phyloP scores from a whole-genome alignment of 2,329 filamentous ascomycete genomes.

The Beauveria caledonica region DNA sequence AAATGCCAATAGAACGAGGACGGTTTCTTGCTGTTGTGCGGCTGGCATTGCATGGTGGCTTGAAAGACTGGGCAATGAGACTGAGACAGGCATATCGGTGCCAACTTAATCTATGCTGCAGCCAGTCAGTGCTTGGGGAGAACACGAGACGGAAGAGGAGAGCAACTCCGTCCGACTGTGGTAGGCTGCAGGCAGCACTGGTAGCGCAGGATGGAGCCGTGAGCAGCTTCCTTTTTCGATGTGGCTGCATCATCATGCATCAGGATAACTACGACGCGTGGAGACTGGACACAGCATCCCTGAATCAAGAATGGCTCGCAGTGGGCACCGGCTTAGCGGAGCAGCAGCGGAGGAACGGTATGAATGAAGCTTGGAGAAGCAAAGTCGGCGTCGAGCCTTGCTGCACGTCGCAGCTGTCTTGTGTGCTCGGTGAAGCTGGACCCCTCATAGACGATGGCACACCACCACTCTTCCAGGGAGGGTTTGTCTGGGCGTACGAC shows the following conservation, averaged over 20 bases:
- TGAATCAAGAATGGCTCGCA: not conserved
- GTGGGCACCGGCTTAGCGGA: not conserved
- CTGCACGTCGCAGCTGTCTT: not conserved
- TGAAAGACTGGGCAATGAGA: not conserved
- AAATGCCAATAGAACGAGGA: not conserved
- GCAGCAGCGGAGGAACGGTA: not conserved
- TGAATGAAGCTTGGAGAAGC: not conserved
- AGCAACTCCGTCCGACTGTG: not conserved
- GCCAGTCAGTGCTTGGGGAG: not conserved
- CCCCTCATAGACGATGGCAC: constrained; percentile 3
- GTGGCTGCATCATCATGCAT: not conserved
- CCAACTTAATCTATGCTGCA: constrained; percentile 5
- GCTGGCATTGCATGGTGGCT: constrained; percentile 2
- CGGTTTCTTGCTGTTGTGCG: not conserved
- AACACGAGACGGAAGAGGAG: not conserved
- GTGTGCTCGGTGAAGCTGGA: not conserved
- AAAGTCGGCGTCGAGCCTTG: not conserved
- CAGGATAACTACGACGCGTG: not conserved
- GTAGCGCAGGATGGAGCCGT: not conserved
- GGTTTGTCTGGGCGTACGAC: not conserved
- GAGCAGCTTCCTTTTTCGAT: constrained; percentile 3
- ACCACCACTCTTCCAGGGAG: not conserved
- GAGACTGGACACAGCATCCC: not conserved
- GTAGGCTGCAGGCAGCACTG: not conserved
- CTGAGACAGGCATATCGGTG: not conserved